Evolutionary conservation across 164 flowering plant species (phyloP).

Genomic region (Sedum album): DNA sequence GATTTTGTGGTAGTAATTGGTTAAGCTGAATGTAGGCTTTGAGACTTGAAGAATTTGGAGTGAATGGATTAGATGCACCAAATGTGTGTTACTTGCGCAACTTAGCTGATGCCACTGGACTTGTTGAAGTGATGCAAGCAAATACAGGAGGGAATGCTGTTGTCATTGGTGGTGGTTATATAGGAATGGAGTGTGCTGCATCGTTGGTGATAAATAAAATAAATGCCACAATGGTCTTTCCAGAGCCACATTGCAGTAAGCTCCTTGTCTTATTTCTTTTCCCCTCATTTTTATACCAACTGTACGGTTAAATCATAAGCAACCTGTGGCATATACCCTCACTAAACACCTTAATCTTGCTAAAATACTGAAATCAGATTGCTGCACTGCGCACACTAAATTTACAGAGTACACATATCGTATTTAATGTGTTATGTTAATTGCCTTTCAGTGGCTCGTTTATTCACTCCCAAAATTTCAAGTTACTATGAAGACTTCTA

Average conservation of each 20-base stretch:
- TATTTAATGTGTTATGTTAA: background rate
- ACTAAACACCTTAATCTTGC: background rate
- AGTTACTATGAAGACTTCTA: slow-evolving; percentile 78
- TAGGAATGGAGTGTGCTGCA: slow-evolving; percentile 99
- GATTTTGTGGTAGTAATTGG: background rate
- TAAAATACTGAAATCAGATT: background rate
- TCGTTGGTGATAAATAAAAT: slow-evolving; percentile 78
- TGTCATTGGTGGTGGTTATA: slow-evolving; percentile 95
- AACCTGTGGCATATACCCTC: background rate
- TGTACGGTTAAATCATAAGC: background rate
- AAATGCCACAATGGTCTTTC: slow-evolving; percentile 93
- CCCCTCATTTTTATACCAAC: background rate
- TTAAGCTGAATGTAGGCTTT: slow-evolving; percentile 43
- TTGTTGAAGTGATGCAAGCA: slow-evolving; percentile 66
- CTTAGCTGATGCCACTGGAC: slow-evolving; percentile 80
- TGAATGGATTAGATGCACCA: slow-evolving; percentile 75
- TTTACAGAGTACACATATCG: background rate
- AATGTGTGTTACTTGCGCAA: slow-evolving; percentile 88
- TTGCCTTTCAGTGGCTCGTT: slow-evolving; percentile 66
- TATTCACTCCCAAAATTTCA: slow-evolving; percentile 83
- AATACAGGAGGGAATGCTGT: slow-evolving; percentile 78
- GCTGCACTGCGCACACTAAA: too few species aligned
- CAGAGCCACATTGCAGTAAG: slow-evolving; percentile 94
- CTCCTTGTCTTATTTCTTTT: background rate
- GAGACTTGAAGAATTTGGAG: slow-evolving; percentile 95